Conservation (phyloP, 805 yeast genomes). For the Candida alai region DNA sequence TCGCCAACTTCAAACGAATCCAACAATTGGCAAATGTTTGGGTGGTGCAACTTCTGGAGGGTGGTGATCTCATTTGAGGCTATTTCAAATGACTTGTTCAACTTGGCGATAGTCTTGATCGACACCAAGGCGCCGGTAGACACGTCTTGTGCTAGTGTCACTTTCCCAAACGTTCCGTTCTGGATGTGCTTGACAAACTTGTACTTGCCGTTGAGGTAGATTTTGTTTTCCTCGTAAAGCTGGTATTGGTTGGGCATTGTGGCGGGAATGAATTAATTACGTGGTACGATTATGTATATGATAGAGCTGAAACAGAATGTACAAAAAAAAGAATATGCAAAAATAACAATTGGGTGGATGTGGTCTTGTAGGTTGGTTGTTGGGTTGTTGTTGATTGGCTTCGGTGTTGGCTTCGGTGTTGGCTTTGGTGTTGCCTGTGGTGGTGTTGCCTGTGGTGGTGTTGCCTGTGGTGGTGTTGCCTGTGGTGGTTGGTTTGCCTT, state of each 20-base stretch:
- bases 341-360: neutral
- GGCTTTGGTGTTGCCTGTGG: neutral
- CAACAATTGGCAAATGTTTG: conserved; percentile 54
- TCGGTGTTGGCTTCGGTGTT: neutral
- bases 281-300: too few species aligned
- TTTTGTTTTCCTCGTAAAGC: conserved; percentile 12
- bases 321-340: conserved; percentile 3
- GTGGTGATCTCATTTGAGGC: conserved; percentile 54
- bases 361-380: neutral
- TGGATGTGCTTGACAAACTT: conserved; percentile 43
- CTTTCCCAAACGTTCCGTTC: conserved; percentile 61
- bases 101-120: conserved; percentile 45
- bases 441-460: neutral
- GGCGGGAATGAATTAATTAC: neutral
- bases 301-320: too few species aligned
- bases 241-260: conserved; percentile 10
- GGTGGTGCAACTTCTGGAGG: conserved; percentile 38
- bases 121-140: conserved; percentile 39
- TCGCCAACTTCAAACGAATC: conserved; percentile 52
- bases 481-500: neutral
- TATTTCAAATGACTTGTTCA: conserved; percentile 20
- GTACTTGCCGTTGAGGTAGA: conserved; percentile 37
- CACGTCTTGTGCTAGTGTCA: conserved; percentile 47
- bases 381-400: neutral
- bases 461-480: neutral